Conservation (phyloP, 2,329 filamentous ascomycete species). For the Aphanocladium album region DNA sequence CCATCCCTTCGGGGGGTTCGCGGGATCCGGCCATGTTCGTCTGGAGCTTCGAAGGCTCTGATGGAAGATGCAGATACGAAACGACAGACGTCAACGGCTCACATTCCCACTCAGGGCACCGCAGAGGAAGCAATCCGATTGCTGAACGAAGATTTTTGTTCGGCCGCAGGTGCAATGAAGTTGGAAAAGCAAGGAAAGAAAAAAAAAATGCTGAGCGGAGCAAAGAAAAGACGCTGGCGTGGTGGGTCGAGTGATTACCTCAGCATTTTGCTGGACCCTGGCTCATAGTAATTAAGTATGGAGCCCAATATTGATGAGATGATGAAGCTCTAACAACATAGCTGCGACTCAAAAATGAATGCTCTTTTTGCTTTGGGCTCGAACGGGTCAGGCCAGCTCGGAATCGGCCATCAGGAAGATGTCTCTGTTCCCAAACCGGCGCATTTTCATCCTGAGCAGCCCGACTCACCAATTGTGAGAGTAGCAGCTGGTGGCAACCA, state of each 20-base stretch:
- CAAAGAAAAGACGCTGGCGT: constrained; percentile 6
- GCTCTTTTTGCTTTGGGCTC: constrained; percentile 66
- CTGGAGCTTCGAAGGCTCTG: constrained; percentile 19
- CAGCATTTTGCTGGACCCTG: not conserved
- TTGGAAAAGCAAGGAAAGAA: constrained; percentile 12
- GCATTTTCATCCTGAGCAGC: constrained; percentile 44
- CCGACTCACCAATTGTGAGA: constrained; percentile 31
- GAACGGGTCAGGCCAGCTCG: constrained; percentile 71
- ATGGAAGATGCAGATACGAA: constrained; percentile 1
- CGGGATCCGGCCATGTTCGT: constrained; percentile 24
- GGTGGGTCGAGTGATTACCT: constrained; percentile 12
- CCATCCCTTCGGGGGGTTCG: constrained; percentile 44
- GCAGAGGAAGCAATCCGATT: not conserved
- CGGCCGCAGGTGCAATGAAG: not conserved
- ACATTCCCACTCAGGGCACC: constrained; percentile 18
- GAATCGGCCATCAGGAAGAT: constrained; percentile 66
- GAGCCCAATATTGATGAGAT: not conserved
- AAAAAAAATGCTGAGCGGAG: constrained; percentile 13
- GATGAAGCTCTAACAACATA: not conserved
- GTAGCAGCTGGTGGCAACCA: constrained; percentile 76
- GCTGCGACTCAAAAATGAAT: constrained; percentile 33
- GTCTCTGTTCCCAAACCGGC: constrained; percentile 61
- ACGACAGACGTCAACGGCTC: constrained; percentile 20
- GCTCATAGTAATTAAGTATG: not conserved
- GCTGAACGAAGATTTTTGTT: not conserved